Conservation (phyloP, 805 yeast genomes). For the Wickerhamiella azymoides region DNA sequence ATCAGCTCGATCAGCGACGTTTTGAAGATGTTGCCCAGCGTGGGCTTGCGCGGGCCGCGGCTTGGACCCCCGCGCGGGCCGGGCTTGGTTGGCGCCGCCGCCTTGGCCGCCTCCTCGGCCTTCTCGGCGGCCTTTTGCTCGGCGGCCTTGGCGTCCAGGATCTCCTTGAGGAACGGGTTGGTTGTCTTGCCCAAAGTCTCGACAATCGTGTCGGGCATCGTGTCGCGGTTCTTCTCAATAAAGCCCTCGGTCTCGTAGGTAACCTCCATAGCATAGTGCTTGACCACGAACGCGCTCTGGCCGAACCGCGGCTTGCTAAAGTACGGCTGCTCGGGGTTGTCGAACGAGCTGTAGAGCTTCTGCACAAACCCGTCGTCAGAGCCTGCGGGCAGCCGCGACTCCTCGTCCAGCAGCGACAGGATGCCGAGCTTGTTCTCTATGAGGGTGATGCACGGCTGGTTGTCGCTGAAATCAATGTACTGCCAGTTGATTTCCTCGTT, state of each 20-base stretch:
- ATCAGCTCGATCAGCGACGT: slow-evolving; percentile 82
- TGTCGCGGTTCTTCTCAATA: slow-evolving; percentile 92
- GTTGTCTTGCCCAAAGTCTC: slow-evolving; percentile 63
- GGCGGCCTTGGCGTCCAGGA: slow-evolving; percentile 44
- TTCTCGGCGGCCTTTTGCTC: slow-evolving; percentile 25
- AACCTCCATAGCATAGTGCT: slow-evolving; percentile 92
- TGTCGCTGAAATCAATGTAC: slow-evolving; percentile 88
- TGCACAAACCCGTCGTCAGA: slow-evolving; percentile 84
- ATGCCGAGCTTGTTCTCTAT: slow-evolving; percentile 86
- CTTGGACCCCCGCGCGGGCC: slow-evolving; percentile 20
- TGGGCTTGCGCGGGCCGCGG: slow-evolving; percentile 60
- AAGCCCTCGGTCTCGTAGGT: slow-evolving; percentile 86
- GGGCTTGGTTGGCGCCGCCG: slow-evolving; percentile 25
- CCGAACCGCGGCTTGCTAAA: slow-evolving; percentile 94
- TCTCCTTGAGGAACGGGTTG: slow-evolving; percentile 49
- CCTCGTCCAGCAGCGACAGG: slow-evolving; percentile 81
- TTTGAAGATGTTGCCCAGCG: slow-evolving; percentile 89
- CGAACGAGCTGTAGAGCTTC: slow-evolving; percentile 75
- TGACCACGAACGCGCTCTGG: slow-evolving; percentile 73
- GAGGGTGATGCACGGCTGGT: slow-evolving; percentile 89
- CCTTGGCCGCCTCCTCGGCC: slow-evolving; percentile 19
- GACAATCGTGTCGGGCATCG: slow-evolving; percentile 90
- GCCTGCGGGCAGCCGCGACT: slow-evolving; percentile 88
- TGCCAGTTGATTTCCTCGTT: slow-evolving; percentile 92
- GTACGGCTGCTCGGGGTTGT: slow-evolving; percentile 57